Conservation (phyloP, 192 early-diverging fungal species). For the Entrophospora sp. region DNA sequence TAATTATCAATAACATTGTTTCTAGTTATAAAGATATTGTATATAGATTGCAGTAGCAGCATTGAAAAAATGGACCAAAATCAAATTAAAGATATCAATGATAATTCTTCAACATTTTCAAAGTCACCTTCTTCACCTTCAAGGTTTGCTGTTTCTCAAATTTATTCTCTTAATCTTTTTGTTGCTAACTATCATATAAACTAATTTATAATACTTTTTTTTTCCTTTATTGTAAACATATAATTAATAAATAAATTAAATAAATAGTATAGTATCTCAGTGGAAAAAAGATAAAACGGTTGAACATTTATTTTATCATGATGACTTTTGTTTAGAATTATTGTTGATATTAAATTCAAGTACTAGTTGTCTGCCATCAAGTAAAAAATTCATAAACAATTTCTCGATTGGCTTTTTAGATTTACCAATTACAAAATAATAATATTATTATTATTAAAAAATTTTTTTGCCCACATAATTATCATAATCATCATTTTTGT, state of each 20-base stretch:
- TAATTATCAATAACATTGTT: not conserved
- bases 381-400: conserved; percentile 10
- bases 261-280: not conserved
- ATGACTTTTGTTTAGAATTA: conserved; percentile 16
- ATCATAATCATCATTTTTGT: too few species aligned
- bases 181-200: too few species aligned
- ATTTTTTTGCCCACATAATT: too few species aligned
- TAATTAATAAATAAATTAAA: too few species aligned
- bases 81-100: not conserved
- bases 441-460: too few species aligned
- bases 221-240: too few species aligned
- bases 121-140: too few species aligned
- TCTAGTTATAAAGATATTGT: conserved; percentile 15
- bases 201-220: not conserved
- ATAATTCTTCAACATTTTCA: too few species aligned
- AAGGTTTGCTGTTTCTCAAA: too few species aligned
- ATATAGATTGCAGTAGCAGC: conserved; percentile 16
- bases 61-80: not conserved
- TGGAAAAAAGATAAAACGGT: conserved; percentile 18
- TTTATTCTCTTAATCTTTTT: too few species aligned
- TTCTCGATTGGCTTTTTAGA: conserved; percentile 17
- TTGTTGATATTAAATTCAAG: conserved; percentile 5
- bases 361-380: conserved; percentile 3
- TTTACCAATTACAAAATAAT: too few species aligned
- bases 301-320: conserved; percentile 11